phyloP scores from a whole-genome alignment of 352 stramenopile genomes.

The Aphanomyces cochlioides region DNA sequence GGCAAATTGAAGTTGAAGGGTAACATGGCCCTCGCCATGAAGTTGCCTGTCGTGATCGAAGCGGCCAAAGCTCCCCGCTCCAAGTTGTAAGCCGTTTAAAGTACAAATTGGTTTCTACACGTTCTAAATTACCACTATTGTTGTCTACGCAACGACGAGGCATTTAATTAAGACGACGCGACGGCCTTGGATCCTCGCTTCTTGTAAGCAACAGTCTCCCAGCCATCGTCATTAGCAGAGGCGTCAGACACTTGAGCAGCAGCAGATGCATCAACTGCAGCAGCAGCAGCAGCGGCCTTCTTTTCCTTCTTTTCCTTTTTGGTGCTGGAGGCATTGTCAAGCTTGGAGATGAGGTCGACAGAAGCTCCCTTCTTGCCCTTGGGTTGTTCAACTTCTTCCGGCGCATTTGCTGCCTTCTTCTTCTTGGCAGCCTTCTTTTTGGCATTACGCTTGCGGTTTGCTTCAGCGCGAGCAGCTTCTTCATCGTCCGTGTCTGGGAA shows the following conservation, averaged over 20 bases:
- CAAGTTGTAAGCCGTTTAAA: slow-evolving; percentile 38
- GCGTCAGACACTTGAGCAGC: background rate
- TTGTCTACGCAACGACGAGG: slow-evolving; percentile 5
- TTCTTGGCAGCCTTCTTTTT: slow-evolving; percentile 65
- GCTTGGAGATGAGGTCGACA: slow-evolving; percentile 9
- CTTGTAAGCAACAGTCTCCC: slow-evolving; percentile 67
- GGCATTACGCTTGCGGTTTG: slow-evolving; percentile 82
- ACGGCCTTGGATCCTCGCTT: slow-evolving; percentile 40
- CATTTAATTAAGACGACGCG: slow-evolving; percentile 7
- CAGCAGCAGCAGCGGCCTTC: slow-evolving; percentile 32
- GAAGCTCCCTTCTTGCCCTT: slow-evolving; percentile 36
- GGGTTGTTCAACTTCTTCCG: slow-evolving; percentile 43
- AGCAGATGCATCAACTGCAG: background rate
- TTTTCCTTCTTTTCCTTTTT: slow-evolving; percentile 53
- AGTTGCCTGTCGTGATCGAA: slow-evolving; percentile 90
- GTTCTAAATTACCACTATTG: slow-evolving; percentile 9
- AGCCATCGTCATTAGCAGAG: slow-evolving; percentile 51
- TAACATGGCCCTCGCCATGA: slow-evolving; percentile 94
- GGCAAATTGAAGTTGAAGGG: slow-evolving; percentile 94
- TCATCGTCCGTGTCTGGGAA: slow-evolving; percentile 80
- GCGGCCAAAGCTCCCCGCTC: slow-evolving; percentile 71
- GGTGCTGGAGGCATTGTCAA: slow-evolving; percentile 4
- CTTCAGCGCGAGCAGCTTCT: slow-evolving; percentile 66
- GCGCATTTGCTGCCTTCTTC: slow-evolving; percentile 33
- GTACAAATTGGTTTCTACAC: background rate